phyloP scores from a whole-genome alignment of 345 rosid species.

The Hevea brasiliensis region DNA sequence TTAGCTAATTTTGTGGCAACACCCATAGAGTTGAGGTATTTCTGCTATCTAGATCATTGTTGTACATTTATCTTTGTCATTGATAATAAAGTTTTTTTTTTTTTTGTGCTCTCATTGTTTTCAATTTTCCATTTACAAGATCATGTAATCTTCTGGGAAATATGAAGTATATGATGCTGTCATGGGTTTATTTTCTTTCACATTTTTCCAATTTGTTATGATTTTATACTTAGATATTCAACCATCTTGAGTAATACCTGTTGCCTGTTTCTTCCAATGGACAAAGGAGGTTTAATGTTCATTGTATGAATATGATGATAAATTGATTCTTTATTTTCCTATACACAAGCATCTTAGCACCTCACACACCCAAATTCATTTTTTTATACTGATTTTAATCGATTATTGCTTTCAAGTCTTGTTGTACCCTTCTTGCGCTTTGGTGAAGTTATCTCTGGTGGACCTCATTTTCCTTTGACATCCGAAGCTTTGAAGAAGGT shows the following conservation, averaged over 20 bases:
- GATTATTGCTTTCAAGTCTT: constrained; percentile 51
- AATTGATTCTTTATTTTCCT: background rate
- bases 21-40: constrained; percentile 82
- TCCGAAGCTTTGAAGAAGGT: constrained; percentile 90
- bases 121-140: background rate
- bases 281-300: background rate
- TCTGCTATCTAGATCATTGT: background rate
- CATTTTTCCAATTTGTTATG: background rate
- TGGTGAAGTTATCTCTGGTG: constrained; percentile 73
- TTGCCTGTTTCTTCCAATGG: background rate
- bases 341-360: background rate
- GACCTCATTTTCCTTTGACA: constrained; percentile 83
- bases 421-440: constrained; percentile 91
- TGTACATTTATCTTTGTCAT: background rate
- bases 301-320: background rate
- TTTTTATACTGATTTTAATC: constrained; percentile 19
- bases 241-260: background rate
- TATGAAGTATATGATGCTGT: background rate
- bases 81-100: background rate
- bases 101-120: background rate
- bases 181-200: background rate
- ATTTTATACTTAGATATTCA: background rate
- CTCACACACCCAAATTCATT: background rate
- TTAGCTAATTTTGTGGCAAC: constrained; percentile 82
- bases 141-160: background rate